phyloP scores from a whole-genome alignment of 2,329 filamentous ascomycete genomes.

The Aotearoamyces nothofagi region DNA sequence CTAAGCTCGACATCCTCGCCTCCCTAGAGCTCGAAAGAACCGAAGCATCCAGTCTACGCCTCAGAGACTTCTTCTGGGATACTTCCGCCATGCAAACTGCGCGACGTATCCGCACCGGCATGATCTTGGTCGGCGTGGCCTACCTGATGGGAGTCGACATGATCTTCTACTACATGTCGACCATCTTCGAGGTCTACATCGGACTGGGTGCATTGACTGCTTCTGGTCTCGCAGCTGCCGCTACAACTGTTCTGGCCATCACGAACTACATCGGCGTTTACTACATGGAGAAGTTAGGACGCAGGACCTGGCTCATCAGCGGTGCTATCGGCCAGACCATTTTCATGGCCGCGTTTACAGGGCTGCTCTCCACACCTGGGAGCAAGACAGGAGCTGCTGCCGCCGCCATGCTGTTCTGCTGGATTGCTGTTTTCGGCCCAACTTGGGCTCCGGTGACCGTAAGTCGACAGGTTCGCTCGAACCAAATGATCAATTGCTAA shows the following conservation, averaged over 20 bases:
- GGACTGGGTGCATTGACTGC: neutral
- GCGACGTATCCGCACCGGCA: conserved; percentile 2
- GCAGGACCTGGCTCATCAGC: too few relatives aligned
- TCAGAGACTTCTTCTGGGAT: conserved; percentile 2
- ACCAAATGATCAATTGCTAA: too few relatives aligned
- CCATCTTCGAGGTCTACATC: conserved; percentile 1
- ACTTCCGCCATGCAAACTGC: conserved; percentile 1
- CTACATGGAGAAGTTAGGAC: too few relatives aligned
- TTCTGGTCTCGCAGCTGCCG: neutral
- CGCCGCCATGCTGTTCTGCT: conserved; percentile 18
- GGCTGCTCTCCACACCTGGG: conserved; percentile 4
- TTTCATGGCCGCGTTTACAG: conserved; percentile 17
- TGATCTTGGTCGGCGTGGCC: conserved; percentile 2
- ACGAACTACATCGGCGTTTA: conserved; percentile 6
- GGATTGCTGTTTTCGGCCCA: conserved; percentile 18
- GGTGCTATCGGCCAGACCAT: conserved; percentile 14
- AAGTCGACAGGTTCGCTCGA: too few relatives aligned
- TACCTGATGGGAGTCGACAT: conserved; percentile 3
- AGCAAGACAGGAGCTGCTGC: conserved; percentile 13
- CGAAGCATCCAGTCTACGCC: conserved; percentile 1
- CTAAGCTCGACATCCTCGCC: conserved; percentile 1
- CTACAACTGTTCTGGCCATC: neutral
- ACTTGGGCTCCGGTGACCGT: conserved; percentile 16
- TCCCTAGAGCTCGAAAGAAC: conserved; percentile 3
- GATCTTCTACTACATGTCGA: conserved; percentile 2